Evolutionary conservation across 495 filamentous ascomycete genomes (phyloP).

Genomic region (Penicillium diatomitis): DNA sequence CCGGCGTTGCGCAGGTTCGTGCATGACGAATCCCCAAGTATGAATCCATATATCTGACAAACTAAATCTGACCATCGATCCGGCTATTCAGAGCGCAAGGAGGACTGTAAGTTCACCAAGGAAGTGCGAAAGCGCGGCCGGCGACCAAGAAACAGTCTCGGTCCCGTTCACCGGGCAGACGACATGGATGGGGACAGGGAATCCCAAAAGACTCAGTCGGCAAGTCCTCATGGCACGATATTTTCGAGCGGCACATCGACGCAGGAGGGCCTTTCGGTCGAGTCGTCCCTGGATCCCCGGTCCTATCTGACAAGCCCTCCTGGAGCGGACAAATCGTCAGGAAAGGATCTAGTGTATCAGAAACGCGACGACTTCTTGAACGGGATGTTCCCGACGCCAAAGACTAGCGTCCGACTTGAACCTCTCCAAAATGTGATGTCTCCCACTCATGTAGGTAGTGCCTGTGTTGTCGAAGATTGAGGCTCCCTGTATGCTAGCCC

Average conservation of each 20-base stretch:
- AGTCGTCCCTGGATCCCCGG: not conserved
- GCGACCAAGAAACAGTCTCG: constrained; percentile 3
- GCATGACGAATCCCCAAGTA: not conserved
- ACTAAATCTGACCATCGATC: not conserved
- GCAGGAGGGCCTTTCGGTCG: not conserved
- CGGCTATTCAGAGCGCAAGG: constrained; percentile 4
- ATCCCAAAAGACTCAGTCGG: not conserved
- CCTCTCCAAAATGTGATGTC: not conserved
- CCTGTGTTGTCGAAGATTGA: not conserved
- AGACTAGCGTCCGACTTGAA: not conserved
- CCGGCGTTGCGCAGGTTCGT: constrained; percentile 9
- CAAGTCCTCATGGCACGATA: constrained; percentile 1
- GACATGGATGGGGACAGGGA: not conserved
- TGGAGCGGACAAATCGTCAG: not conserved
- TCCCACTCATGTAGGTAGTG: not conserved
- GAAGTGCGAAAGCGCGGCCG: constrained; percentile 12
- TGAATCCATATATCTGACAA: not conserved
- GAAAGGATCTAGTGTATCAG: not conserved
- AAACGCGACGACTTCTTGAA: not conserved
- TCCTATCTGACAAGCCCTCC: not conserved
- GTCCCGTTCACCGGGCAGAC: not conserved
- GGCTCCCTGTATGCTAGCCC: not conserved
- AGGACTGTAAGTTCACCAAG: constrained; percentile 11
- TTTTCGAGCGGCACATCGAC: not conserved
- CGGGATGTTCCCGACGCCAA: not conserved